A percentile compares a stretch with the other conserved stretches of the same genome.
phyloP scores from a whole-genome alignment of 2,329 filamentous ascomycete genomes.

The Verticillium tricorpus region DNA sequence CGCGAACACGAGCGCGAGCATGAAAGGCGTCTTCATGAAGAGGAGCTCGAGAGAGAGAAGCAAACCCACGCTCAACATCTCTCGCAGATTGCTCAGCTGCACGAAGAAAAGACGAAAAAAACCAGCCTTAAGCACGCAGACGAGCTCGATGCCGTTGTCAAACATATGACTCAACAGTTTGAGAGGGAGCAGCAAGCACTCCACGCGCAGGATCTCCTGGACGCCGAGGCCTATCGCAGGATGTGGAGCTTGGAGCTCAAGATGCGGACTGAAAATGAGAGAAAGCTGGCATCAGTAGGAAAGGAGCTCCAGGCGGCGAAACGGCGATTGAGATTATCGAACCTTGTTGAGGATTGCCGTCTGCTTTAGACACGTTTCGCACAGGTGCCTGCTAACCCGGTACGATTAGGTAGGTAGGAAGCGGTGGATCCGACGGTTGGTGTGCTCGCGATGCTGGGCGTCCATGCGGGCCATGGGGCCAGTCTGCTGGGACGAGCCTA shows the following conservation, averaged over 20 bases:
- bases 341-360: not conserved
- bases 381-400: too few relatives aligned
- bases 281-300: not conserved
- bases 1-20: not conserved
- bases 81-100: not conserved
- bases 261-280: not conserved
- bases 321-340: not conserved
- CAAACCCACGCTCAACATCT: not conserved
- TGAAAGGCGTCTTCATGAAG: not conserved
- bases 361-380: not conserved
- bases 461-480: too few relatives aligned
- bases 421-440: too few relatives aligned
- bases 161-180: not conserved
- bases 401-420: too few relatives aligned
- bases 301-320: not conserved
- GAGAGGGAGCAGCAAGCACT: not conserved
- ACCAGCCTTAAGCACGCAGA: not conserved
- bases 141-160: not conserved
- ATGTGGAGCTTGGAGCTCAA: not conserved
- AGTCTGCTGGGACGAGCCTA: too few relatives aligned
- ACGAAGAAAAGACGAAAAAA: not conserved
- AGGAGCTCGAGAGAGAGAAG: not conserved
- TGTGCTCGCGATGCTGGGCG: too few relatives aligned
- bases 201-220: not conserved
- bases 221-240: not conserved